Evolutionary conservation across 805 yeast species (phyloP), one percentile per base, ranked within the genome.

Genomic region (Blastobotrys mokoenaii): DNA sequence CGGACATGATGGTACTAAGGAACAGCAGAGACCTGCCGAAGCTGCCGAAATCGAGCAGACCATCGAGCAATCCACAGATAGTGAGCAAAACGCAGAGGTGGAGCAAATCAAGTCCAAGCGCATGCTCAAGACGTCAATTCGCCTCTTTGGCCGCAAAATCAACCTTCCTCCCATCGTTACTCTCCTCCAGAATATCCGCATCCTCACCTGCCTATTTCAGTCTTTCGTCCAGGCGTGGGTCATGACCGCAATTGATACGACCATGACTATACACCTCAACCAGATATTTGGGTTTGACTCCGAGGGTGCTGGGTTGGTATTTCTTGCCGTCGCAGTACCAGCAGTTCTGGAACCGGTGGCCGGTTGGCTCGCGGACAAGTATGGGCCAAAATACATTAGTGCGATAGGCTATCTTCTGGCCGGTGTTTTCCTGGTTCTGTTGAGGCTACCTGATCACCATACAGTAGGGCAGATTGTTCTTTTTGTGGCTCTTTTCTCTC

Each of bases 161-260:
- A 8, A 14, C 15, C 10, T 40, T 4, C 37, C 37, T 12, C 29
- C 39, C 10, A 22, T 32, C 9, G n/a, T 36, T 35, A 41, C 15
- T 34, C 46, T 50, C n/a, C 44, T 55, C 6, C 12, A 15, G 15
- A 34, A 47, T 17, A 32, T 38, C 7, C 53, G 64, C 2, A 44
- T 63, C 25, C 18, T 53, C 20, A 54, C 46, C 40, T 40, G 47
- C 8, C 41, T 60, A 18, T 41, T 57, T 18, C 54, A 55, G 36
- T 44, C 62, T 4, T 27, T 61, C n/a, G 50, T 57, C 9, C 39
- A 58, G 15, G 63, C 58, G 5, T 61, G 64, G 64, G 43, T 61
- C 30, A 42, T 62, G 38, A 44, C 60, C 40, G 57, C 60, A 3
- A 32, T 63, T n/a, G 68, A 63, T 41, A 51, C 68, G 3, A 61